Evolutionary conservation across 2,329 filamentous ascomycete species (phyloP).

Genomic region (Acephala macrosclerotiorum): DNA sequence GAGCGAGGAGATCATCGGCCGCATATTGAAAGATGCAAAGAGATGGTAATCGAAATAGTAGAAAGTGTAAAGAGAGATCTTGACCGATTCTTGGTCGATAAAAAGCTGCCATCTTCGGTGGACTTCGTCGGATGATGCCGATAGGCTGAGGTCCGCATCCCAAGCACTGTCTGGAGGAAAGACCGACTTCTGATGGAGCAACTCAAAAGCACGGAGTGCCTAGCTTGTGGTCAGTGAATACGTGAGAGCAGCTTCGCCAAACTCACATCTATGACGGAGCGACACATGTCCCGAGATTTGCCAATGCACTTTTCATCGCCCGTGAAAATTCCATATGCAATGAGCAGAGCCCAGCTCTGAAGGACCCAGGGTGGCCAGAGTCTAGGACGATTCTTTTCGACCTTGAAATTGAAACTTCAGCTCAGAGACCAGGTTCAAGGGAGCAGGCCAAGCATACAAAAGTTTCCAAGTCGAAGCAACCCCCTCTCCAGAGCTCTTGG

Average conservation of each 20-base stretch:
- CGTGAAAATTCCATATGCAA: slow-evolving; percentile 43
- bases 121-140: slow-evolving; percentile 25
- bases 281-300: slow-evolving; percentile 41
- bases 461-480: slow-evolving; percentile 1
- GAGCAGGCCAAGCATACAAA: slow-evolving; percentile 1
- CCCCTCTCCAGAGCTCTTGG: slow-evolving; percentile 15
- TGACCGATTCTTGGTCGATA: slow-evolving; percentile 44
- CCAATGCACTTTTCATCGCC: slow-evolving; percentile 38
- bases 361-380: slow-evolving; percentile 40
- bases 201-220: slow-evolving; percentile 40
- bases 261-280: slow-evolving; percentile 41
- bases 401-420: slow-evolving; percentile 25
- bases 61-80: slow-evolving; percentile 42
- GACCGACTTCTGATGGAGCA: slow-evolving; percentile 39
- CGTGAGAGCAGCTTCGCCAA: neutral
- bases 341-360: slow-evolving; percentile 43
- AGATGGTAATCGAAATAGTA: slow-evolving; percentile 44
- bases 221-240: slow-evolving; percentile 20
- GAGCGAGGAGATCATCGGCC: slow-evolving; percentile 42
- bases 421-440: neutral
- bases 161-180: slow-evolving; percentile 31
- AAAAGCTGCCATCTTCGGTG: slow-evolving; percentile 40
- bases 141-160: slow-evolving; percentile 15
- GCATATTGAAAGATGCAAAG: slow-evolving; percentile 43
- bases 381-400: slow-evolving; percentile 35